phyloP scores from a whole-genome alignment of 164 flowering plant species.

The Kingdonia uniflora region DNA sequence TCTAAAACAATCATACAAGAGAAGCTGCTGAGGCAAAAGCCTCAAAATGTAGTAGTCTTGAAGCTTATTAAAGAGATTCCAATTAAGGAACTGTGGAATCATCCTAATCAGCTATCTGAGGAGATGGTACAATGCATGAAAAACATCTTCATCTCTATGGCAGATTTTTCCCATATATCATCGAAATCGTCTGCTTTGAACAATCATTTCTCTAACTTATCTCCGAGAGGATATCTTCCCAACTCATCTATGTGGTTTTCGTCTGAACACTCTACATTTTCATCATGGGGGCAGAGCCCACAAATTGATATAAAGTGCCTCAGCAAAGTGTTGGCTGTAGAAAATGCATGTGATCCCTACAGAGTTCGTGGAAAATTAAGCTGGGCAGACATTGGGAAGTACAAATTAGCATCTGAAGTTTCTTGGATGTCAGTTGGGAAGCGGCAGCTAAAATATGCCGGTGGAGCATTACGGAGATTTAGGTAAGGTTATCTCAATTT shows the following conservation, averaged over 20 bases:
- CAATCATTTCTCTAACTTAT: conserved; percentile 24
- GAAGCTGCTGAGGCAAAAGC: conserved; percentile 11
- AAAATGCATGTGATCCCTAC: conserved; percentile 56
- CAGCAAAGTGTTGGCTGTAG: conserved; percentile 39
- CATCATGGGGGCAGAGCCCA: conserved; percentile 47
- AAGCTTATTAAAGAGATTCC: conserved; percentile 27
- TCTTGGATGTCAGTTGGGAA: conserved; percentile 84
- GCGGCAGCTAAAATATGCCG: conserved; percentile 65
- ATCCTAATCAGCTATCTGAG: conserved; percentile 61
- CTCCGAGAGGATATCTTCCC: conserved; percentile 46
- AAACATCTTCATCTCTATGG: conserved; percentile 59
- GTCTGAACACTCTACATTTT: conserved; percentile 39
- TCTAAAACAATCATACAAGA: conserved; percentile 5
- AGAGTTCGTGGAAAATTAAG: conserved; percentile 61
- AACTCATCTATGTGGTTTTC: conserved; percentile 42
- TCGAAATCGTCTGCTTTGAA: conserved; percentile 15
- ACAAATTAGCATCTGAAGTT: conserved; percentile 51
- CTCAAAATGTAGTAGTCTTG: conserved; percentile 14
- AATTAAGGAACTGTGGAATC: conserved; percentile 40
- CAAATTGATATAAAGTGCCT: conserved; percentile 36
- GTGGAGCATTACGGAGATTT: conserved; percentile 57
- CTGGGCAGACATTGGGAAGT: conserved; percentile 65
- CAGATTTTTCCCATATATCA: conserved; percentile 37
- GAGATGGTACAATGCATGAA: conserved; percentile 80
- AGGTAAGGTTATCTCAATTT: too few relatives aligned